These are phyloP conservation scores for Gnomoniopsis smithogilvyi DNA, from an alignment of 2,329 filamentous ascomycete genomes.

Conservation along the genomic window DNA sequence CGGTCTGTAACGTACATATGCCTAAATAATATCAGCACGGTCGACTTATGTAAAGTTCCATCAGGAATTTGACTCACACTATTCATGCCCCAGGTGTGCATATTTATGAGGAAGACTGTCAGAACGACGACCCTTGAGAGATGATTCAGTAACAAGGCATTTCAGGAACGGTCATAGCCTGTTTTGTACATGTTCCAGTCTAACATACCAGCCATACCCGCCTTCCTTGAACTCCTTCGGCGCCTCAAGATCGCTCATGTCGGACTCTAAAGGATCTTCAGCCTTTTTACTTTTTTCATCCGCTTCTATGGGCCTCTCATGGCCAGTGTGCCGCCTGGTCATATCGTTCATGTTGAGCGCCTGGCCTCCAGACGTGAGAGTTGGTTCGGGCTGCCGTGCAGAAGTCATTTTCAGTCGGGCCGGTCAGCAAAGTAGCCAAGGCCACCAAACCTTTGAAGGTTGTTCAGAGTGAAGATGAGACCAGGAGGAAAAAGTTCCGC, in stretches of 20 bases:
- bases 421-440: neutral
- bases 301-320: neutral
- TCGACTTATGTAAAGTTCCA: neutral
- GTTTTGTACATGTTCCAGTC: neutral
- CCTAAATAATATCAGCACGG: constrained; percentile 7
- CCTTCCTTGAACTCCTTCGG: constrained; percentile 44
- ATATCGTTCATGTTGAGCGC: neutral
- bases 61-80: constrained; percentile 39
- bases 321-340: neutral
- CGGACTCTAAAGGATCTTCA: constrained; percentile 18
- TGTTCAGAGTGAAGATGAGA: neutral
- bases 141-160: constrained; percentile 1
- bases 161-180: neutral
- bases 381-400: neutral
- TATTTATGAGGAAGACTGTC: constrained; percentile 56
- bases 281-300: constrained; percentile 7
- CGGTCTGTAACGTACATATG: constrained; percentile 1
- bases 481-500: neutral
- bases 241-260: constrained; percentile 21
- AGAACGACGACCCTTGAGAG: constrained; percentile 48
- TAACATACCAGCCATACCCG: constrained; percentile 55
- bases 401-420: neutral
- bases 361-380: neutral
- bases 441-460: neutral
- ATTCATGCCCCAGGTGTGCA: constrained; percentile 74